Evolutionary conservation across 768 basidiomycete species (phyloP).

Genomic region (Terana coerulea): DNA sequence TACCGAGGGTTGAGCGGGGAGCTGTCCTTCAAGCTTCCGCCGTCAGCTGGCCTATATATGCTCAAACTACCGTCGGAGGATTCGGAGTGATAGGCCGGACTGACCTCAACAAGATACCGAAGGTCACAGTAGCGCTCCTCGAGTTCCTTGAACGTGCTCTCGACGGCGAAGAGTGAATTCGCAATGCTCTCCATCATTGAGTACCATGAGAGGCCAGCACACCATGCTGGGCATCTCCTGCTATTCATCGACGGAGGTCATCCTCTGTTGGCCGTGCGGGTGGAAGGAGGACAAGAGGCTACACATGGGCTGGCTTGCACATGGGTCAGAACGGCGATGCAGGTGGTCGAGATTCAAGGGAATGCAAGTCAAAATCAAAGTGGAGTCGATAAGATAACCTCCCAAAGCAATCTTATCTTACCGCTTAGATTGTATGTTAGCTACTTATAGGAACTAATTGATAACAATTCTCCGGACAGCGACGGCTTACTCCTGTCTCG

Average conservation of each 20-base stretch:
- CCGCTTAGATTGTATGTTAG: not conserved
- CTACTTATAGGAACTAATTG: too few relatives aligned
- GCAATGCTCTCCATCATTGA: not conserved
- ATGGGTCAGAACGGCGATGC: not conserved
- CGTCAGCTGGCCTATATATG: not conserved
- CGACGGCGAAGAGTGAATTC: not conserved
- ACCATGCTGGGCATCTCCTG: not conserved
- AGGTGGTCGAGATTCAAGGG: not conserved
- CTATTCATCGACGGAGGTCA: not conserved
- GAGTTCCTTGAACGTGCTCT: conserved; percentile 5
- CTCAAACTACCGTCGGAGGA: not conserved
- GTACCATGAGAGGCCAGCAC: not conserved
- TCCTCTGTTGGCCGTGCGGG: too few relatives aligned
- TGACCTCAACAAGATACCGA: conserved; percentile 1
- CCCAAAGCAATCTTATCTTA: not conserved
- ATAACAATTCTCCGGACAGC: too few relatives aligned
- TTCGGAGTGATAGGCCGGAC: conserved; percentile 1
- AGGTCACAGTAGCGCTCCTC: not conserved
- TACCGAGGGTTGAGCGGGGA: conserved; percentile 1
- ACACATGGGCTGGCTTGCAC: conserved; percentile 7
- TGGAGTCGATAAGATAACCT: not conserved
- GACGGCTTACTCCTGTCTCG: too few relatives aligned
- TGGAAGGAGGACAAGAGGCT: too few relatives aligned
- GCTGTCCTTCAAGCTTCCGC: not conserved
- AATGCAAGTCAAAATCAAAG: not conserved